Base-by-base conservation (phyloP, 2,329 filamentous ascomycete genomes). In the Colletotrichum sp. region DNA sequence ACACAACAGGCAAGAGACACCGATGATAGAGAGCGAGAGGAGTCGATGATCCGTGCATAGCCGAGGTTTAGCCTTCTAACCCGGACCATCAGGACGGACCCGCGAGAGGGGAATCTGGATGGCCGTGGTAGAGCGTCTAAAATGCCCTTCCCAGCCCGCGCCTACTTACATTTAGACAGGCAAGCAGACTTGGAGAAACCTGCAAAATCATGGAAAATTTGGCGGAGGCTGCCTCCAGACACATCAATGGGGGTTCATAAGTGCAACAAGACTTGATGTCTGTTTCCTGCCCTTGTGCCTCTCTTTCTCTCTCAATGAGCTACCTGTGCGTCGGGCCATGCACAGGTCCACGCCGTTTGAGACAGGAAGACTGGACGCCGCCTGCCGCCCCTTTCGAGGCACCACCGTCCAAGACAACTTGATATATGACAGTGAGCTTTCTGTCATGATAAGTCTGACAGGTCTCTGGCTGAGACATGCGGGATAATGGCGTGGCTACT, bases 21-120 rank as follows among this genome's bases (percentile, higher is more conserved):
- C 13, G 25, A 22, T 58, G 52, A 30, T 60, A 68, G 52, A 39
- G 30, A 25, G 32, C 66, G 34, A 60, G 66, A 34, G 66, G 66
- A 60, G 52, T 13, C 28, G 9, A 43, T n/a, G 25, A 55, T 16
- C 32, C 66, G 66, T 60, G 66, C 52, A 22, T 27, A 30, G 22
- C 70, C 70, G 70, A 71, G 32, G 70, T 71, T 71, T 71, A 71
- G 62, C 70, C 70, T 36, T 15, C 30, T 71, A 71, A 71, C 68
- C 56, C 28, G 28, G 34, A 30, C 67, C 56, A 62, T 62, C 67
- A 48, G 28, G 4, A 62, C 61, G 16, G 34, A 56, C 30, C 22
- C 28, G n/a, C 34, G 2, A 32, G 70, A 71, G 70, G 30, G 43
- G 70, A 58, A 43, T 30, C 16, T 27, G 27, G 60, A 67, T 58